Evolutionary conservation across 345 rosid genomes (phyloP), one percentile per base, ranked within the genome.

Genomic region (Lagerstroemia speciosa): DNA sequence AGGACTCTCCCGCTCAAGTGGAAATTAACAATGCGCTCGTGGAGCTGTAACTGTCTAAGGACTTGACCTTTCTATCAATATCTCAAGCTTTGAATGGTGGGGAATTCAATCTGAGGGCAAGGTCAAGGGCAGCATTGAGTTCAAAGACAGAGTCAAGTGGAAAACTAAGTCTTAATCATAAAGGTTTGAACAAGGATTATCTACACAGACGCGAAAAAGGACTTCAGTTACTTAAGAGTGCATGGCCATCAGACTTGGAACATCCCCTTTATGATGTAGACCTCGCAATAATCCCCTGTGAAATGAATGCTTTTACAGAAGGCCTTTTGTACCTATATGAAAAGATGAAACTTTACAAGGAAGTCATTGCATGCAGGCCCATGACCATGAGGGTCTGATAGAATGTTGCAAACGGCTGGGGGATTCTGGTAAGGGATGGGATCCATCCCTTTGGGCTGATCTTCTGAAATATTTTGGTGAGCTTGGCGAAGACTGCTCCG

Each of bases 401-500:
- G 90, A 90, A 19, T 91, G 99, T 80, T 94, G 98, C 84, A 91
- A 86, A 88, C 86, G 85, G 81, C 84, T 94, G 52, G 98, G 99
- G 67, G 93, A 86, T 84, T 91, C 96, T 43, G 89, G 85, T 33
- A 88, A 83, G 74, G 98, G 97, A 73, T 97, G 99, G 64, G 99
- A 94, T 66, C 84, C 96, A 5, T 74, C 99, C 78, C 98, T 94
- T 67, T 94, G 99, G 99, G 99, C 96, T 64, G 99, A 94, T 82
- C 84, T 94, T 75, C 84, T 94, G 61, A 94, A 92, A 76, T 91
- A 94, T 81, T 94, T 91, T 81, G 98, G 99, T 77, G 98, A 94
- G 84, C 87, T 86, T 36, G 99, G 99, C 31, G 98, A 91, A 83
- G 98, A 94, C 81, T 94, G 99, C 79, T 87, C 97, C 74, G 89